Conservation (phyloP, 1,139 yeast species). For the Pneumocystis oryctolagi region DNA sequence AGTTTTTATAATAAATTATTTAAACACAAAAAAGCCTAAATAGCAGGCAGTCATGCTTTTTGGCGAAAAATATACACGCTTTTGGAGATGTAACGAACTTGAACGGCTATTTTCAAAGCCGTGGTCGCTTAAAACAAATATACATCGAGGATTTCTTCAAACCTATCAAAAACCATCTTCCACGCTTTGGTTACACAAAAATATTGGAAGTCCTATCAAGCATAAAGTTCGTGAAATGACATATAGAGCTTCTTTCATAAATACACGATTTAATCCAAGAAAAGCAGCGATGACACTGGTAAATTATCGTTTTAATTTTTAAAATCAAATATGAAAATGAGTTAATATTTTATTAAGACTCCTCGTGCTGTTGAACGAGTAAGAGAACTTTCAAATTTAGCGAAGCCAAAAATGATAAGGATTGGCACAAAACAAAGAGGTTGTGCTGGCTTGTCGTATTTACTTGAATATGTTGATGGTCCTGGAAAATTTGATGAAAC, state of each 20-base stretch:
- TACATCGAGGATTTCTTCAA: not conserved
- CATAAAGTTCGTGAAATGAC: not conserved
- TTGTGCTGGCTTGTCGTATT: slow-evolving; percentile 86
- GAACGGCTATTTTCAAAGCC: not conserved
- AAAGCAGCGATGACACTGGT: slow-evolving; percentile 69
- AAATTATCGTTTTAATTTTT: not conserved
- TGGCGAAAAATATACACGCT: not conserved
- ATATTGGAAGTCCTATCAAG: not conserved
- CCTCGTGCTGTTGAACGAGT: slow-evolving; percentile 63
- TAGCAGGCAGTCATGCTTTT: not conserved
- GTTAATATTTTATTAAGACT: slow-evolving; percentile 22
- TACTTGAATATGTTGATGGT: slow-evolving; percentile 71
- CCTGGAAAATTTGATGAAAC: slow-evolving; percentile 91
- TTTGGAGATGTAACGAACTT: not conserved
- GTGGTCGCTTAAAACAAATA: not conserved
- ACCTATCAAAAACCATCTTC: not conserved
- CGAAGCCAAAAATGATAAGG: slow-evolving; percentile 75
- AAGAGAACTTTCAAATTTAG: slow-evolving; percentile 51
- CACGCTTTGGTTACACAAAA: not conserved
- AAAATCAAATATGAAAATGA: not conserved
- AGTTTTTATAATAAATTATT: not conserved
- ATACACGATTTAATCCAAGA: slow-evolving; percentile 34
- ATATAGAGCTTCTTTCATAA: not conserved
- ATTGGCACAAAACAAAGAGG: slow-evolving; percentile 94
- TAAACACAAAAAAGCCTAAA: not conserved